phyloP scores from a whole-genome alignment of 192 early-diverging fungal genomes.

The Oehlia diaphana region DNA sequence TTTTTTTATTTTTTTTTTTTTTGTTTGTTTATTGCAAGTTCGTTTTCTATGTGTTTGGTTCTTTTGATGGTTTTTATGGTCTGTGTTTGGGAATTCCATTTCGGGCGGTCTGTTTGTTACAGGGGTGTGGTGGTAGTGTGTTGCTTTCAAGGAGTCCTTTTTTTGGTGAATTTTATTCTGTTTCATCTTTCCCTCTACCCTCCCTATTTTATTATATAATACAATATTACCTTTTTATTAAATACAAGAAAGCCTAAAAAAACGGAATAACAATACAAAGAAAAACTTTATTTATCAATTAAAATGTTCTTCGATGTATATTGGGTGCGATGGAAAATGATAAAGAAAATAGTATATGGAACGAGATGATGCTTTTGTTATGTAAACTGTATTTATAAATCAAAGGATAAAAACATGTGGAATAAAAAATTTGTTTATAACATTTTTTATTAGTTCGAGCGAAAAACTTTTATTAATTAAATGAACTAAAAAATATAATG shows the following conservation, averaged over 20 bases:
- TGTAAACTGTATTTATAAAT: background rate
- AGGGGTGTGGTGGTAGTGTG: conserved; percentile 21
- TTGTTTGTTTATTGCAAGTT: conserved; percentile 2
- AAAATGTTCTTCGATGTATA: background rate
- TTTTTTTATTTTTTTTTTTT: background rate
- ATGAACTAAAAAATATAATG: background rate
- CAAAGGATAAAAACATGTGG: background rate
- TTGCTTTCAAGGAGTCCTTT: conserved; percentile 15
- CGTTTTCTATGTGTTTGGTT: background rate
- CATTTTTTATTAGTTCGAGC: too few species aligned
- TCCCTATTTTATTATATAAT: conserved; percentile 23
- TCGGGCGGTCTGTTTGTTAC: conserved; percentile 8
- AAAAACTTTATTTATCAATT: background rate
- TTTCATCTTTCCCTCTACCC: background rate
- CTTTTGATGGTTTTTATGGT: background rate
- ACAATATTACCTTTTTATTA: conserved; percentile 19
- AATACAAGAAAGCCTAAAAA: conserved; percentile 14
- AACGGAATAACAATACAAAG: background rate
- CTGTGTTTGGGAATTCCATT: conserved; percentile 12
- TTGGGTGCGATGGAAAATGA: background rate
- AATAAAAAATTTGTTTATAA: background rate
- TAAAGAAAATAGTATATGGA: background rate
- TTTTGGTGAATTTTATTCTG: conserved; percentile 2
- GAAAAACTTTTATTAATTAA: too few species aligned
- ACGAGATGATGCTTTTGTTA: background rate